Base-by-base conservation (phyloP, 257 asterid species). In the Nicotiana paniculata region DNA sequence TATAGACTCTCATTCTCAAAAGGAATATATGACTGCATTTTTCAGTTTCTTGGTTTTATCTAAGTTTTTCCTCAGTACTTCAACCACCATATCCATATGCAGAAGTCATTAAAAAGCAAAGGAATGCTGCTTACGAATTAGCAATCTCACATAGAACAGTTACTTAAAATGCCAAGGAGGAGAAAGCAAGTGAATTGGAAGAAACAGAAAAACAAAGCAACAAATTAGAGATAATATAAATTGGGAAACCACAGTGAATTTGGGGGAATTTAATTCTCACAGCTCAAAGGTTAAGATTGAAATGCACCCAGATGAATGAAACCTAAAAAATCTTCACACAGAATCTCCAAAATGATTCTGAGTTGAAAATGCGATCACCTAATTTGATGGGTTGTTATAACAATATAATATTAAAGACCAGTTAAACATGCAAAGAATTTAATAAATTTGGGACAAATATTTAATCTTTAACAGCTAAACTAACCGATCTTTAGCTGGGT, bases 401-500 rank as follows among this genome's bases (percentile, higher is more conserved):
- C 15, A 75, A 62, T 12, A 55, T 64, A 51, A 86, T 64, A 83
- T 67, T 51, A 79, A 51, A 43, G 12, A 39, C 12, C 58, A 63
- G 77, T 78, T 53, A 58, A 75, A 63, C 26, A 46, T 11, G 68
- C 53, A 39, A 1, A 35, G 61, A 85, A 64, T 51, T 9, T 77
- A 17, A 51, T 28, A 74, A 48, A 28, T 46, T 32, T 80, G 6
- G 24, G 12, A 84, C 6, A 30, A 37, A 66, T 66, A 65, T 74
- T 35, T 76, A 54, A 82, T 83, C 77, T 86, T 80, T 75, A 84
- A 80, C 75, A 82, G 86, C 59, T 76, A 53, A 81, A 85, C 94
- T 81, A 78, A 88, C 93, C 91, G 92, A 91, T 93, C 95, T 85
- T 83, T 80, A 83, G 79, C 84, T 67, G 82, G 81, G 82, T 79